Conservation (phyloP, 495 filamentous ascomycete genomes). For the Geoglossum glabrum region DNA sequence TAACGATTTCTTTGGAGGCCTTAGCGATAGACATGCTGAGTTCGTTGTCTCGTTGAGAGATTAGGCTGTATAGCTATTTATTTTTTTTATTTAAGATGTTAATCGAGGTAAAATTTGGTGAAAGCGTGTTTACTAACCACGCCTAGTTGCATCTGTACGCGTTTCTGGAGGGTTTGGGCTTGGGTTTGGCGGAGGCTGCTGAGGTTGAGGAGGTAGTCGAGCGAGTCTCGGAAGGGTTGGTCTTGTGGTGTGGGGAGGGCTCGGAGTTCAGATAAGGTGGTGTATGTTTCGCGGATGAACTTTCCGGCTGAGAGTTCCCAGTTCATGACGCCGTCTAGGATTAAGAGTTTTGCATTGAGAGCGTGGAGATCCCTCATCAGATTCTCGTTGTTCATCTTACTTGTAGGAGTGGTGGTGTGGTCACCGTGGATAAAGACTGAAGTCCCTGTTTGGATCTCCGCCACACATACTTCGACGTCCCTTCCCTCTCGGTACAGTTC, state of each 20-base stretch:
- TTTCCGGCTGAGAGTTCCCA: too few species aligned
- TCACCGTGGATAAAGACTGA: too few species aligned
- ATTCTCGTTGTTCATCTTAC: too few species aligned
- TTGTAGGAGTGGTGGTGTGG: too few species aligned
- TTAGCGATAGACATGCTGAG: too few species aligned
- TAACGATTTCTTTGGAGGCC: conserved; percentile 17
- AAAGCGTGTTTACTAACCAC: background rate
- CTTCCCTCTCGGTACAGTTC: too few species aligned
- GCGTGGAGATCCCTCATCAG: too few species aligned
- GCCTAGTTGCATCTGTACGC: background rate
- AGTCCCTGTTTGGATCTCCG: too few species aligned
- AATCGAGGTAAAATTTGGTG: background rate
- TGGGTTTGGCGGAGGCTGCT: background rate
- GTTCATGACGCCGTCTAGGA: too few species aligned
- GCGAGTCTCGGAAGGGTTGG: background rate
- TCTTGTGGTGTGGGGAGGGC: background rate
- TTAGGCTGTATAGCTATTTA: background rate
- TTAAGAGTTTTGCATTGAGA: too few species aligned
- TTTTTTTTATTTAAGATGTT: background rate
- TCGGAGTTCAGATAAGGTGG: background rate
- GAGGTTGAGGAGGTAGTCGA: background rate
- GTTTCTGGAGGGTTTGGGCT: background rate
- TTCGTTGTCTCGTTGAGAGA: background rate
- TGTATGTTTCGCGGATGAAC: background rate
- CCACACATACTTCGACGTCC: too few species aligned